phyloP scores from a whole-genome alignment of 106 monocot species.

The Chionographis japonica region DNA sequence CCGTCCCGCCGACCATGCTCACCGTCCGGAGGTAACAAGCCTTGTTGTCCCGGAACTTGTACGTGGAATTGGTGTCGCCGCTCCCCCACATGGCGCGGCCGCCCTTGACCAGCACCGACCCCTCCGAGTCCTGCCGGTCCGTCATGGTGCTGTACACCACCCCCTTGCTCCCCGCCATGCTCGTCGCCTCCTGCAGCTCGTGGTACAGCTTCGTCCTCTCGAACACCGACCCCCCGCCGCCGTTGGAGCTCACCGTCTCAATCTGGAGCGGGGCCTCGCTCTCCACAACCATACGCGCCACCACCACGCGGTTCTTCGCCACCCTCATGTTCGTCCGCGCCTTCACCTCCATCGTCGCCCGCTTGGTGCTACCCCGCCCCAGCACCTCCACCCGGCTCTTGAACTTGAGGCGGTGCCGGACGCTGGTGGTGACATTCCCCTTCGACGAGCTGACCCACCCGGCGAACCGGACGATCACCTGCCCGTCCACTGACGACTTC shows the following conservation, averaged over 20 bases:
- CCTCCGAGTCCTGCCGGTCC: constrained; percentile 25
- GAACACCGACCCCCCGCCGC: constrained; percentile 7
- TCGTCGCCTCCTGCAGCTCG: constrained; percentile 15
- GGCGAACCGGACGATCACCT: constrained; percentile 24
- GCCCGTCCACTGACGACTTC: constrained; percentile 20
- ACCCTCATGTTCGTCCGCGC: constrained; percentile 18
- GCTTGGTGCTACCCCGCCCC: constrained; percentile 20
- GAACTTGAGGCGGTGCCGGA: constrained; percentile 23
- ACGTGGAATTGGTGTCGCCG: constrained; percentile 25
- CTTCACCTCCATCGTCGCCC: constrained; percentile 18
- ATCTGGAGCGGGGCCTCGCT: constrained; percentile 15
- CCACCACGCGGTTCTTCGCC: constrained; percentile 9
- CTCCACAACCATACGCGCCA: constrained; percentile 1
- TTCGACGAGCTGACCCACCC: constrained; percentile 52
- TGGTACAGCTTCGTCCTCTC: constrained; percentile 34
- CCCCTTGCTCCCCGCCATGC: not conserved
- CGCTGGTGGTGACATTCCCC: constrained; percentile 35
- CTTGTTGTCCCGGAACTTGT: constrained; percentile 32
- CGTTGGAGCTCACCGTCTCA: constrained; percentile 6
- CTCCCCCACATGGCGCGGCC: constrained; percentile 20
- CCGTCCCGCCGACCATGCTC: not conserved
- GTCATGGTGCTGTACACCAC: not conserved
- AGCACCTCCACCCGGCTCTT: constrained; percentile 25
- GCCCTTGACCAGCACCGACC: constrained; percentile 21
- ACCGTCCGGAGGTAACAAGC: constrained; percentile 38